Base-by-base conservation (phyloP, 1,284 basidiomycete genomes). In the Trametes versicolor region DNA sequence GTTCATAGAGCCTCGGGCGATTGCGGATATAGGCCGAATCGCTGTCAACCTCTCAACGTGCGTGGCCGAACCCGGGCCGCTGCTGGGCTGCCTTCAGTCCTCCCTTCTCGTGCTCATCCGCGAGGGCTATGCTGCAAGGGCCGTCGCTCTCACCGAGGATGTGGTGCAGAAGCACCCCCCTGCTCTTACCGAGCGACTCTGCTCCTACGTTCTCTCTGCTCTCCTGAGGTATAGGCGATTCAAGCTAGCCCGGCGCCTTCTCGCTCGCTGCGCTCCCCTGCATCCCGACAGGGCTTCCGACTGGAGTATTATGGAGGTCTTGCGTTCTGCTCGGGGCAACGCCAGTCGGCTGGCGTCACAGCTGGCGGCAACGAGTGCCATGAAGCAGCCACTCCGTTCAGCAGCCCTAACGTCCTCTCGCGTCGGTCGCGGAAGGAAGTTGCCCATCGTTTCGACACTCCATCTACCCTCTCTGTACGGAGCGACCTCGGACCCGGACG, bases 161-260 rank as follows among this genome's bases (percentile, higher is more conserved):
- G 32, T 70, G n/a, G 41, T 54, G 2, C 6, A 34, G 6, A 36
- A 60, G 1, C 57, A 63, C 19, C 48, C 56, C 1, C n/a, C 63
- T 8, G 39, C 51, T 47, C 60, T 68, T 27, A n/a, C 63, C 12
- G 17, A 32, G 8, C 4, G 21, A 2, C 65, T 62, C 57, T 67
- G 56, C 49, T 58, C 57, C 7, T 37, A 34, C 25, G 39, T 74
- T 29, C 56, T 74, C 8, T 55, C 36, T n/a, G 37, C 49, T 4
- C 62, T 73, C 17, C 36, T 72, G 17, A 37, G 61, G 2, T 68
- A 70, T 36, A 55, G 72, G 12, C 64, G 67, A 13, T 73, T 70
- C 63, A 48, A 62, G 19, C 29, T 69, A 8, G 67, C 72, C 12
- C 41, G 45, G 19, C 66, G 49, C 9, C 15, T 65, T 9, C 58